Evolutionary conservation across 345 rosid species (phyloP), one percentile per base, ranked within the genome.

Genomic region (Melaleuca quinquenervia): DNA sequence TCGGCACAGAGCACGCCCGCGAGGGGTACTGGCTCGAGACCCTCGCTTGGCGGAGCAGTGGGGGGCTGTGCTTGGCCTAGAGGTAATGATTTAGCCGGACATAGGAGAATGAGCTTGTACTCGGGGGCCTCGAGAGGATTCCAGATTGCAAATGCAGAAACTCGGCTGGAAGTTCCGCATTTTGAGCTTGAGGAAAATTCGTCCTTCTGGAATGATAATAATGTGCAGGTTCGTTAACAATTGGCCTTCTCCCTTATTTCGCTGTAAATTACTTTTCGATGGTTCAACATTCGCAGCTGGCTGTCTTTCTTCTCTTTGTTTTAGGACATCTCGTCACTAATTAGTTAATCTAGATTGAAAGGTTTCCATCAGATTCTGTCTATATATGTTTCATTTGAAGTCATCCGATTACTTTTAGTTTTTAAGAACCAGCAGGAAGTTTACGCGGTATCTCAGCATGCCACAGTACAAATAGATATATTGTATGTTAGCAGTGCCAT

Each of bases 161-260:
- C 88, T 82, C 89, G 83, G 8, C 75, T n/a, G n/a, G 93, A 91
- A 51, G 89, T 88, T 86, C 91, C 93, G 58, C 95, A 92, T 86
- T 96, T 96, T 85, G 97, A 93, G 92, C 93, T 95, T n/a, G 88
- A 90, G 41, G 95, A 93, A 88, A 95, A 96, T 85, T 91, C 94
- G 50, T 93, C 93, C 74, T 96, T 93, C 85, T 95, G 98, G 99
- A 89, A 87, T 58, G 98, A 96, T 87, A 96, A 94, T 84, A 95
- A 95, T 90, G 98, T 96, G 86, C 99, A 96, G 98, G 99, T 96
- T 85, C 62, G 27, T 21, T 32, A 45, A 52, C 49, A 51, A 15
- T 21, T 10, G 13, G 26, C 36, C 26, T 36, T 36, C 48, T 36
- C 48, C 1, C 80, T 10, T 18, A 70, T 70, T 41, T 70, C 48